Conservation (phyloP, 352 stramenopile species). For the Pythium scleroteichum region DNA sequence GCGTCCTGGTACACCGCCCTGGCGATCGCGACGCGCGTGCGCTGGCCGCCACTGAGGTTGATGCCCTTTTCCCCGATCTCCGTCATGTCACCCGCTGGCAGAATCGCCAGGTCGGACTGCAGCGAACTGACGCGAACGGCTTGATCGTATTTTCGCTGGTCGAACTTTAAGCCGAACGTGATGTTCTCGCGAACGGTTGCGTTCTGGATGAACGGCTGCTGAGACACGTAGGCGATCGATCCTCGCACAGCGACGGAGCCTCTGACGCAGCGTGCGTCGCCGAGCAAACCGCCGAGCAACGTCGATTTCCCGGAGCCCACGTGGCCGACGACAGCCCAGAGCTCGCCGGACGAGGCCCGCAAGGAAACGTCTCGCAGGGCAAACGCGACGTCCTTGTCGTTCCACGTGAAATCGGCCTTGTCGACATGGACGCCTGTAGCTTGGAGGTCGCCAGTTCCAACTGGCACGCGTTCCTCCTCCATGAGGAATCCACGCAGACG, state of each 20-base stretch:
- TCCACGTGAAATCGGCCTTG: constrained; percentile 68
- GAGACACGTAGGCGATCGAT: constrained; percentile 27
- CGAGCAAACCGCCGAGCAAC: constrained; percentile 34
- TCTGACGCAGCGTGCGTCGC: constrained; percentile 23
- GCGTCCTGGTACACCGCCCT: constrained; percentile 32
- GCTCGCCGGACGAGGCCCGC: constrained; percentile 54
- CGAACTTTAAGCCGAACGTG: constrained; percentile 27
- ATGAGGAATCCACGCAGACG: constrained; percentile 69
- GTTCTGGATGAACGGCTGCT: constrained; percentile 41
- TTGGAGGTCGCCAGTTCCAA: constrained; percentile 79
- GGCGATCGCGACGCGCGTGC: constrained; percentile 30
- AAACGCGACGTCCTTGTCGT: constrained; percentile 23
- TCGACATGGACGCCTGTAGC: constrained; percentile 49
- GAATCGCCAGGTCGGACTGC: constrained; percentile 52
- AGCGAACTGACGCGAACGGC: constrained; percentile 57
- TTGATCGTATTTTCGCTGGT: constrained; percentile 25
- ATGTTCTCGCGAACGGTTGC: constrained; percentile 34
- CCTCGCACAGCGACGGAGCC: constrained; percentile 17
- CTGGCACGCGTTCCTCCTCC: constrained; percentile 67
- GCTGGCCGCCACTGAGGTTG: constrained; percentile 39
- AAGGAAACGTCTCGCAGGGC: constrained; percentile 56
- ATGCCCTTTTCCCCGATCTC: constrained; percentile 58
- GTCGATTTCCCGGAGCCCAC: constrained; percentile 43
- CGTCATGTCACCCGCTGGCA: constrained; percentile 68
- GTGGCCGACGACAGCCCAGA: constrained; percentile 39